A percentile compares a stretch with the other conserved stretches of the same genome.
Conservation (phyloP, 345 rosid species). For the Eucalyptus camaldulensis region DNA sequence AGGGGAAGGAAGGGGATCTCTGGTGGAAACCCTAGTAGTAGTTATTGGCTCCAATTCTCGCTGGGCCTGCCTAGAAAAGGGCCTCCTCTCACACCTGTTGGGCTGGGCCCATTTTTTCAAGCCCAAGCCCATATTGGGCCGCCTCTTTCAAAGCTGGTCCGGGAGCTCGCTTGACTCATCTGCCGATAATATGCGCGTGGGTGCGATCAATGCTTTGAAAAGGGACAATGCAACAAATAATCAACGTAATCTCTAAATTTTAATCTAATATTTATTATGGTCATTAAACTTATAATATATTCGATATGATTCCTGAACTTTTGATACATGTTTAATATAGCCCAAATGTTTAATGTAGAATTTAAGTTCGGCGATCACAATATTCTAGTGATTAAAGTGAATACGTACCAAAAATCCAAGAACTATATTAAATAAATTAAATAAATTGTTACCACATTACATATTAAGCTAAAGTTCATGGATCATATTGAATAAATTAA, state of each 20-base stretch:
- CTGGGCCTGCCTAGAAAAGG: background rate
- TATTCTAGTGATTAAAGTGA: too few species aligned
- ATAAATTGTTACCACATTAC: too few species aligned
- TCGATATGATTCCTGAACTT: fast-evolving
- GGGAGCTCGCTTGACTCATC: background rate
- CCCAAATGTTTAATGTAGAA: too few species aligned
- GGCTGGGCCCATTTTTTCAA: background rate
- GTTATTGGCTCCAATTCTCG: background rate
- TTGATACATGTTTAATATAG: fast-evolving
- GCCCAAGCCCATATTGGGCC: background rate
- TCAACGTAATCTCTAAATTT: too few species aligned
- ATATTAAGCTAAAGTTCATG: fast-evolving
- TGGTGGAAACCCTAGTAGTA: background rate
- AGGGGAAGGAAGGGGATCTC: background rate
- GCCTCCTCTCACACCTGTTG: background rate
- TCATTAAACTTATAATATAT: too few species aligned
- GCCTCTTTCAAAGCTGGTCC: background rate
- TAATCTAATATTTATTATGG: too few species aligned
- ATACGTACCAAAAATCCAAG: too few species aligned
- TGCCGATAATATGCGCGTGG: too few species aligned
- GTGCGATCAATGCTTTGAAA: too few species aligned
- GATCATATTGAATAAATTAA: too few species aligned
- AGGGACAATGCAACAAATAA: too few species aligned
- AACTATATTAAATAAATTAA: too few species aligned
- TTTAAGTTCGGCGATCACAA: fast-evolving